These are phyloP conservation scores for Aspergillus haitiensis DNA, from an alignment of 495 filamentous ascomycete species.

Conservation along the genomic window DNA sequence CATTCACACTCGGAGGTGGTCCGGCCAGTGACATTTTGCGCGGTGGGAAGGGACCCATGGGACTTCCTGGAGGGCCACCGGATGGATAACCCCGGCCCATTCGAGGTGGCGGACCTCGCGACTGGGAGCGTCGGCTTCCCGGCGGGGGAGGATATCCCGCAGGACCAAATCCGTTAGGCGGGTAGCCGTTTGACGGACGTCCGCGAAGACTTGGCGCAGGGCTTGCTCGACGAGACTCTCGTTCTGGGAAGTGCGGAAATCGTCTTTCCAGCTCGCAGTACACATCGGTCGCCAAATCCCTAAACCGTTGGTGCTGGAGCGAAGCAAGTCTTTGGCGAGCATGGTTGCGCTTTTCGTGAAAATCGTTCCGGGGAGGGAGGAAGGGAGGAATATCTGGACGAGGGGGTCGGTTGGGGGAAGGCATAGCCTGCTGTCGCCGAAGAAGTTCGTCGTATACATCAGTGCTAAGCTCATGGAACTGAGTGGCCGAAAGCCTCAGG, in stretches of 20 bases:
- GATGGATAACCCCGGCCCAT: conserved; percentile 45
- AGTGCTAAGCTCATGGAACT: conserved; percentile 95
- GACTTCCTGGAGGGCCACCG: conserved; percentile 39
- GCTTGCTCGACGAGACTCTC: conserved; percentile 67
- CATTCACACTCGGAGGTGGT: conserved; percentile 43
- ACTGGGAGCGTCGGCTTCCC: conserved; percentile 41
- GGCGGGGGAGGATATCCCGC: conserved; percentile 37
- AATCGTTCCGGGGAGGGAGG: conserved; percentile 77
- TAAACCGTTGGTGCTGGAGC: conserved; percentile 77
- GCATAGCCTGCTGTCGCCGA: conserved; percentile 70
- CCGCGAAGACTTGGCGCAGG: conserved; percentile 60
- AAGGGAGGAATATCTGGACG: conserved; percentile 62
- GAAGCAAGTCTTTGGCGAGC: conserved; percentile 91
- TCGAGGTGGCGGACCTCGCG: conserved; percentile 40
- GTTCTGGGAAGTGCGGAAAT: conserved; percentile 75
- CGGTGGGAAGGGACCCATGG: conserved; percentile 41
- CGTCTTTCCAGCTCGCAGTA: conserved; percentile 90
- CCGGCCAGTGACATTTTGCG: conserved; percentile 48
- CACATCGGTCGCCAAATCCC: conserved; percentile 92
- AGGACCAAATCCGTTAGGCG: conserved; percentile 42
- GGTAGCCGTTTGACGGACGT: conserved; percentile 52
- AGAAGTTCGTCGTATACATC: conserved; percentile 96
- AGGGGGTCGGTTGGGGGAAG: conserved; percentile 53
- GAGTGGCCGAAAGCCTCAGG: conserved; percentile 79
- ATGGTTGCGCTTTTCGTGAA: conserved; percentile 96